Evolutionary conservation across 352 stramenopile species (phyloP), one percentile per base, ranked within the genome.

Genomic region (Phytophthora ohioensis): DNA sequence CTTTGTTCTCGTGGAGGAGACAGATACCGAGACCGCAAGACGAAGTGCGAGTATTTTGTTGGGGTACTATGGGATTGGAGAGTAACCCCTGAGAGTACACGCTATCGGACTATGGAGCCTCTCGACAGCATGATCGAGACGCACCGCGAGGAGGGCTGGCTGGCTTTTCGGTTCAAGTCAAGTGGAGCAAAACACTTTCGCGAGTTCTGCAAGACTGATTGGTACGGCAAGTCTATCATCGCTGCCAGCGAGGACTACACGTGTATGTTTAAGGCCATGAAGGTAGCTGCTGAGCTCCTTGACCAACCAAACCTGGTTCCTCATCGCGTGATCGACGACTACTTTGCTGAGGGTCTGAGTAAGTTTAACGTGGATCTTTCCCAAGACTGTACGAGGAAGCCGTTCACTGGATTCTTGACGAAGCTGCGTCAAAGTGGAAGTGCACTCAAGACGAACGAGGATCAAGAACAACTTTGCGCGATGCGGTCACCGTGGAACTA

Each of bases 21-120:
- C 17, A 21, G 17, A 21, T 21, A 21, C 17, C 17, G 17, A 21
- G 17, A 21, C 17, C 17, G 17, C 1, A 21, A 21, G 17, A 1
- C 1, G 3, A 21, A 35, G 15, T 61, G 54, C 39, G n/a, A 61
- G 30, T 21, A 21, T 21, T 21, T 21, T 21, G 54, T 61, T 5
- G 41, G 27, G 21, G 54, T 61, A 6, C 39, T 61, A 3, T 61
- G 54, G 54, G 38, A 61, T 13, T 61, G 54, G 54, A 5, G 54
- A 8, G 9, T 38, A 12, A 51, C 54, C 6, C 7, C 7, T 7
- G 1, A 41, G 7, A 11, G 7, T 7, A 8, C 3, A 31, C 4
- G 54, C 4, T 61, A 30, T 51, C 38, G 17, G 7, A 15, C 2
- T 2, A 51, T 38, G 54, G 54, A 61, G 11, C 54, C 39, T 4